Conservation (phyloP, 495 filamentous ascomycete species). For the Tuber calosporum region DNA sequence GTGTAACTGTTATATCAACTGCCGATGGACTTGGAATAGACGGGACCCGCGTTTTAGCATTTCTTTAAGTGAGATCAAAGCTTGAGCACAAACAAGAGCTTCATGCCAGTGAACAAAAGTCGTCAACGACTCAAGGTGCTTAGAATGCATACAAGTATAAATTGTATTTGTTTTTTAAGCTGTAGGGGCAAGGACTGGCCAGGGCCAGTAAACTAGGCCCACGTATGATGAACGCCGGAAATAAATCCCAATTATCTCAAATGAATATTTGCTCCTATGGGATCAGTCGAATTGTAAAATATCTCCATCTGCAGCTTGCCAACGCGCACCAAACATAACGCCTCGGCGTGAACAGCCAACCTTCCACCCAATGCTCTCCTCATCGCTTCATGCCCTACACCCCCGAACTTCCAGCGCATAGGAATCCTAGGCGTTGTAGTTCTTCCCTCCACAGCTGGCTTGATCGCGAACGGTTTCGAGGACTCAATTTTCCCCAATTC, state of each 20-base stretch:
- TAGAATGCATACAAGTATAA: neutral
- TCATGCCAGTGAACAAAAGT: neutral
- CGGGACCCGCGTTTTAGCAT: neutral
- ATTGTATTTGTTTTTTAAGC: neutral
- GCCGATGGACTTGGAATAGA: neutral
- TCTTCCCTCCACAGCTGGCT: conserved; percentile 58
- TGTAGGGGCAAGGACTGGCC: neutral
- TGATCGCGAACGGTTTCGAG: conserved; percentile 64
- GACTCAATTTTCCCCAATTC: conserved; percentile 72
- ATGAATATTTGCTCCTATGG: conserved; percentile 30
- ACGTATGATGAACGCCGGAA: neutral
- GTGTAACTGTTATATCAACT: neutral
- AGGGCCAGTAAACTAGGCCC: neutral
- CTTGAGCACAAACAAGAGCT: neutral
- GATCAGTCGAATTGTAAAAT: conserved; percentile 41
- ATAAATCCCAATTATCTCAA: conserved; percentile 9
- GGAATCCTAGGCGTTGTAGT: conserved; percentile 62
- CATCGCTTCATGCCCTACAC: conserved; percentile 75
- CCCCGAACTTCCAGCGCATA: conserved; percentile 66
- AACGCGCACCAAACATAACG: conserved; percentile 61
- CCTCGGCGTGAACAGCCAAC: conserved; percentile 70
- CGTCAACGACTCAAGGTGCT: neutral
- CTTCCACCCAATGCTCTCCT: conserved; percentile 74
- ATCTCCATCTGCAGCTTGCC: conserved; percentile 65
- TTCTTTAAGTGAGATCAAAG: neutral